These are phyloP conservation scores for Ustilago shanxiensis DNA, from an alignment of 1,284 basidiomycete species.

Conservation along the genomic window DNA sequence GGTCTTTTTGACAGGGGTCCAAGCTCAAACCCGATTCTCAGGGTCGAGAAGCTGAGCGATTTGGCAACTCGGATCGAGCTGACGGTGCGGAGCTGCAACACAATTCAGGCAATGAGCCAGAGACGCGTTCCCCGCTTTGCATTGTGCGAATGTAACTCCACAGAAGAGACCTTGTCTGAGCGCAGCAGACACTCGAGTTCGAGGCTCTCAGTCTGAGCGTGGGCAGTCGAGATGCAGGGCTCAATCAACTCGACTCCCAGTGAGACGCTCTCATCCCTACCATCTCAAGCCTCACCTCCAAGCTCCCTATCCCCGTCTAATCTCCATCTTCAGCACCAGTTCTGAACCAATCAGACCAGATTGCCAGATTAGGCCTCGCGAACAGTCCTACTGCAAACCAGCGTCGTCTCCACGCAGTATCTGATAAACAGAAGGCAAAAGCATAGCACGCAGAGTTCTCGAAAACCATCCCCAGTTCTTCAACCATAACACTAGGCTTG, in stretches of 20 bases:
- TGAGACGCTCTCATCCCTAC: neutral
- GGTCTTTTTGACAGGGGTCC: constrained; percentile 20
- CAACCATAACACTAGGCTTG: neutral
- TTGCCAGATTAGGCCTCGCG: no score
- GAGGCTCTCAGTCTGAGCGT: neutral
- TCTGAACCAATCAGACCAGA: neutral
- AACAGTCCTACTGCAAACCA: neutral
- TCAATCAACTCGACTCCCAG: neutral
- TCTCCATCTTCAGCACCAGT: constrained; percentile 22
- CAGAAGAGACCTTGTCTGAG: constrained; percentile 17
- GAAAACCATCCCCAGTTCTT: neutral
- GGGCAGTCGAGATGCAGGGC: neutral
- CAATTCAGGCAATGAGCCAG: constrained; percentile 1
- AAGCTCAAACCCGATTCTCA: constrained; percentile 5
- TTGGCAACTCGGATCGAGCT: constrained; percentile 34
- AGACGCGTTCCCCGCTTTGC: constrained; percentile 11
- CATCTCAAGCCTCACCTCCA: neutral
- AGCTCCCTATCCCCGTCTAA: constrained; percentile 22
- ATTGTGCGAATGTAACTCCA: constrained; percentile 32
- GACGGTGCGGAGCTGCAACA: constrained; percentile 18
- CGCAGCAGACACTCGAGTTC: constrained; percentile 13
- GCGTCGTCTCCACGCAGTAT: neutral
- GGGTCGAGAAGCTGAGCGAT: constrained; percentile 8
- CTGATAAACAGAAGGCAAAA: no score
- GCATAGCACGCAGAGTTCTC: no score